Conservation (phyloP, 176 grass and related monocot species). For the Pontederia crassipes region DNA sequence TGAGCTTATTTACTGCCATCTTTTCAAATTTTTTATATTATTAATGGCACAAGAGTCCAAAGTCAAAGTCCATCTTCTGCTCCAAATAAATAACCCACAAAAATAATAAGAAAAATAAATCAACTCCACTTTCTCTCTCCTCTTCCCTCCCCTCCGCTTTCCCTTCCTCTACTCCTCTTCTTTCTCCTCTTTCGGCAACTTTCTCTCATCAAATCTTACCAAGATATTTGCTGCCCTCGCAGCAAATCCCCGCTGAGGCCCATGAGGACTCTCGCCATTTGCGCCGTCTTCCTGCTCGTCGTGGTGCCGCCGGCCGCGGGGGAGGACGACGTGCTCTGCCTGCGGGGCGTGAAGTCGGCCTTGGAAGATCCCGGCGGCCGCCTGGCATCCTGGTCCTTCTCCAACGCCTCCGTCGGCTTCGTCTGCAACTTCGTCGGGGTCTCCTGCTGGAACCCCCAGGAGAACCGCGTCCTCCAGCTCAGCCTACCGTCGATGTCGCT, state of each 20-base stretch:
- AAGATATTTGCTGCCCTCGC: no score
- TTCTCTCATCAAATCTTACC: no score
- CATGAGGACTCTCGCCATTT: background rate
- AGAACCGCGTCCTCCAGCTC: constrained; percentile 18
- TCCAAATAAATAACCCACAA: background rate
- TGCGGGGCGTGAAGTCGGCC: background rate
- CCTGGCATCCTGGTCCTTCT: constrained; percentile 8
- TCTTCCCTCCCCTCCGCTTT: background rate
- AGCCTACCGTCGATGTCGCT: background rate
- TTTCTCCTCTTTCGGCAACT: background rate
- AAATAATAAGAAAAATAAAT: no score
- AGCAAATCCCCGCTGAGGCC: background rate
- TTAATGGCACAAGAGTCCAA: background rate
- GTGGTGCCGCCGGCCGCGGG: background rate
- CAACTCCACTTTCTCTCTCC: background rate
- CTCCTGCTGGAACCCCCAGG: constrained; percentile 6
- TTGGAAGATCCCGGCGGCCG: background rate
- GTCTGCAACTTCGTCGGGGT: constrained; percentile 13
- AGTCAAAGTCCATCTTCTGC: constrained; percentile 1
- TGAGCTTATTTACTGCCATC: no score
- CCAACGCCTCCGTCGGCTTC: background rate
- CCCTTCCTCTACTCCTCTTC: background rate
- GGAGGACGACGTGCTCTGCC: constrained; percentile 13
- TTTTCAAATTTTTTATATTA: no score
- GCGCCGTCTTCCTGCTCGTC: background rate